phyloP scores from a whole-genome alignment of 2,329 filamentous ascomycete species.

The Aschersonia sp. region DNA sequence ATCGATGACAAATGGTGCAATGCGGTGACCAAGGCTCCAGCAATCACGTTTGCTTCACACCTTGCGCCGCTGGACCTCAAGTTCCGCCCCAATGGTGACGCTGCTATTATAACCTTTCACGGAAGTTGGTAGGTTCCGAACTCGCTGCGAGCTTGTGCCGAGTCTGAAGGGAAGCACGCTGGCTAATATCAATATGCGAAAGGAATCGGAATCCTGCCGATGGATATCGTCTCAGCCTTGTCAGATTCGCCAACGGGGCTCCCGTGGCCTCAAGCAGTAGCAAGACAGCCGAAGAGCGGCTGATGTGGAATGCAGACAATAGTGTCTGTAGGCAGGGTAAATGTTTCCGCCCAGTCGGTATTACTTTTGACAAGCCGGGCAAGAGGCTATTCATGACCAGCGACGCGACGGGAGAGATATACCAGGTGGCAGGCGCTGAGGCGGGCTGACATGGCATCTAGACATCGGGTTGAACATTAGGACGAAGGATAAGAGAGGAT shows the following conservation, averaged over 20 bases:
- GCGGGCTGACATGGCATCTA: neutral
- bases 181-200: neutral
- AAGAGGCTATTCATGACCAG: slow-evolving; percentile 35
- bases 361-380: slow-evolving; percentile 23
- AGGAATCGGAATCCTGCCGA: slow-evolving; percentile 18
- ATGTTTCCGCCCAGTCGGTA: slow-evolving; percentile 39
- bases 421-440: slow-evolving; percentile 17
- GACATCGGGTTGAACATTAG: neutral
- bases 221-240: slow-evolving; percentile 23
- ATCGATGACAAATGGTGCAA: slow-evolving; percentile 10
- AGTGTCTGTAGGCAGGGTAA: slow-evolving; percentile 24
- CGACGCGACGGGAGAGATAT: slow-evolving; percentile 41
- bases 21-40: slow-evolving; percentile 8
- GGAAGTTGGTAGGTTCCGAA: slow-evolving; percentile 33
- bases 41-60: slow-evolving; percentile 27
- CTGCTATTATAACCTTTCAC: slow-evolving; percentile 48
- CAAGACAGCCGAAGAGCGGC: slow-evolving; percentile 25
- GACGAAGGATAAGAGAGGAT: neutral
- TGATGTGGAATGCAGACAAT: slow-evolving; percentile 34
- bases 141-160: neutral
- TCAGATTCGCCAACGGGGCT: slow-evolving; percentile 20
- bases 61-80: slow-evolving; percentile 51
- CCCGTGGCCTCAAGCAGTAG: slow-evolving; percentile 19
- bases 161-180: neutral
- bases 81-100: slow-evolving; percentile 38